Percentiles rank a stretch among this genome's conserved stretches.
Evolutionary conservation across 75 land plant genomes (phyloP).

Genomic region (Cryptomeria japonica): DNA sequence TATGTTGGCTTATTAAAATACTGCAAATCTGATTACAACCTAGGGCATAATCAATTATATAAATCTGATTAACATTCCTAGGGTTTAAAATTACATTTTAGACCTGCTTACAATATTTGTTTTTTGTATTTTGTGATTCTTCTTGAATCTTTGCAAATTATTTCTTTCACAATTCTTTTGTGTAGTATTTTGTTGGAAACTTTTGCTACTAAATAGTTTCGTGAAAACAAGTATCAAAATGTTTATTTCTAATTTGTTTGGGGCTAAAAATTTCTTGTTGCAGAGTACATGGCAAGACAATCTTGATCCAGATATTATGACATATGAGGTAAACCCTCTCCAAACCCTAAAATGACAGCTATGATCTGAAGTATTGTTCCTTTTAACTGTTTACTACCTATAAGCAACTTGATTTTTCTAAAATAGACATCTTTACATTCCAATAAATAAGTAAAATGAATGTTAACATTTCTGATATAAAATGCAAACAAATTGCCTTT

Average conservation of each 20-base stretch:
- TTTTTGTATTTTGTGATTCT: neutral
- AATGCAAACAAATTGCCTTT: neutral
- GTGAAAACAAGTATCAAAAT: neutral
- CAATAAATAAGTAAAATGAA: too few species aligned
- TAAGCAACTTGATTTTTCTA: neutral
- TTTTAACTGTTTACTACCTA: neutral
- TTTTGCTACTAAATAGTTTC: neutral
- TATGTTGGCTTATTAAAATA: too few species aligned
- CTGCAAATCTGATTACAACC: too few species aligned
- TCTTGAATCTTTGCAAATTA: conserved; percentile 2
- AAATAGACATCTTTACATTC: neutral
- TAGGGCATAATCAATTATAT: too few species aligned
- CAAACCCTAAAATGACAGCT: neutral
- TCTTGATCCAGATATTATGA: conserved; percentile 89
- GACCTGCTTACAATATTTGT: neutral
- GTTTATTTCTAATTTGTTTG: neutral
- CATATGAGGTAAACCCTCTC: conserved; percentile 68
- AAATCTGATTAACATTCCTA: too few species aligned
- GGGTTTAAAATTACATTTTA: too few species aligned
- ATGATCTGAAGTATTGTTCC: neutral
- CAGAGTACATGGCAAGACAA: conserved; percentile 74
- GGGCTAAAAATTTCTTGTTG: neutral
- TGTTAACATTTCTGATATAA: too few species aligned
- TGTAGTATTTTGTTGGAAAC: neutral
- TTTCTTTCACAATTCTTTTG: neutral